Percentiles rank a stretch among this genome's conserved stretches.
phyloP scores from a whole-genome alignment of 371 early-diverging fungal genomes.

The Mucor circinelloides region DNA sequence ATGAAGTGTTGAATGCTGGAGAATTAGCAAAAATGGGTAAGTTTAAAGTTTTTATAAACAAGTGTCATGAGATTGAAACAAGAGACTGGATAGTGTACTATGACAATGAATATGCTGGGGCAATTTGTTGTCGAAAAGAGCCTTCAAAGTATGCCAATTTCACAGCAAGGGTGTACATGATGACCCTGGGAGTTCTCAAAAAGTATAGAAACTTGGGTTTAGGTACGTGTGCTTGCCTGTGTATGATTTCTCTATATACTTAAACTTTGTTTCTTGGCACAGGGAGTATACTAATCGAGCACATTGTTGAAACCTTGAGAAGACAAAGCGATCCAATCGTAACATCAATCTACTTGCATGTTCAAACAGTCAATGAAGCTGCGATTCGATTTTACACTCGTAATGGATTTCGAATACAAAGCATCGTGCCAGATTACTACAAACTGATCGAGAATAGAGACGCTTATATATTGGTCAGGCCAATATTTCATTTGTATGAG shows the following conservation, averaged over 20 bases:
- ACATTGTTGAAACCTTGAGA: conserved; percentile 17
- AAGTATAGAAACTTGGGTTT: conserved; percentile 22
- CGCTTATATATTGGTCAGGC: conserved; percentile 24
- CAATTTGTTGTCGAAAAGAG: conserved; percentile 28
- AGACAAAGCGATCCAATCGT: conserved; percentile 15
- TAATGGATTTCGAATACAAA: conserved; percentile 28
- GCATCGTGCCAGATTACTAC: conserved; percentile 23
- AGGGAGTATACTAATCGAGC: conserved; percentile 21
- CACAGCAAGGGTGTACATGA: conserved; percentile 27
- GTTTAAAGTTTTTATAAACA: not conserved
- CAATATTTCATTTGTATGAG: not conserved
- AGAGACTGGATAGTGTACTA: conserved; percentile 16
- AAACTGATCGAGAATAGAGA: conserved; percentile 26
- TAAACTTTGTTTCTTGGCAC: not conserved
- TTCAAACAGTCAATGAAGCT: conserved; percentile 22
- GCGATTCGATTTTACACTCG: conserved; percentile 27
- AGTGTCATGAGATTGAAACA: not conserved
- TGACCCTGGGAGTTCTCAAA: conserved; percentile 25
- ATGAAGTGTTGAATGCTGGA: conserved; percentile 24
- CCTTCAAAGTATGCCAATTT: conserved; percentile 6
- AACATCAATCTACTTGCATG: conserved; percentile 28
- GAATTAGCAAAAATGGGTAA: conserved; percentile 25
- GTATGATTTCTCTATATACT: not conserved
- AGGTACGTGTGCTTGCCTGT: conserved; percentile 12
- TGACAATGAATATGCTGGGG: conserved; percentile 25